phyloP scores from a whole-genome alignment of 306 rosid species.

The Lathyrus oleraceus region DNA sequence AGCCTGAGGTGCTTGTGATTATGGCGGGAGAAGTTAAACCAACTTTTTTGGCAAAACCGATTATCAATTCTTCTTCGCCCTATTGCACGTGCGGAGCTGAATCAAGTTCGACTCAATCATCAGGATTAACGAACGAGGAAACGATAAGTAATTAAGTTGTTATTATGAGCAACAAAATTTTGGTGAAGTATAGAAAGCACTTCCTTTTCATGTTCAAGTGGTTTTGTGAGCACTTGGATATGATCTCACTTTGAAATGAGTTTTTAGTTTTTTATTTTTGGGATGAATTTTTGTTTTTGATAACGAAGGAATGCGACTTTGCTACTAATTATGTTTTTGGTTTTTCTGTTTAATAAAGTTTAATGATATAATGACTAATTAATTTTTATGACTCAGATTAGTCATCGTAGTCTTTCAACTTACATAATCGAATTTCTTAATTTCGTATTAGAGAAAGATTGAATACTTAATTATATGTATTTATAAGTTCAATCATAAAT shows the following conservation, averaged over 20 bases:
- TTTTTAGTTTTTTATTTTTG: background rate
- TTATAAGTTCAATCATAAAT: background rate
- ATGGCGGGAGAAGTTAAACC: slow-evolving; percentile 51
- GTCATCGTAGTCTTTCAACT: background rate
- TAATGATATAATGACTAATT: background rate
- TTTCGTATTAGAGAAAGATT: no score
- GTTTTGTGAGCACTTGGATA: slow-evolving; percentile 47
- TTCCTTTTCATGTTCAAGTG: slow-evolving; percentile 36
- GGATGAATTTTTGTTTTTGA: slow-evolving; percentile 16
- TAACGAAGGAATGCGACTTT: slow-evolving; percentile 21
- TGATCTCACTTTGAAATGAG: slow-evolving; percentile 34
- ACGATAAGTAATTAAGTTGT: slow-evolving; percentile 5
- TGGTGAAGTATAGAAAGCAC: background rate
- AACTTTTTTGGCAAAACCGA: slow-evolving; percentile 47
- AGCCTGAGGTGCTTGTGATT: slow-evolving; percentile 43
- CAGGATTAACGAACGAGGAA: slow-evolving; percentile 14
- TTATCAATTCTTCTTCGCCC: slow-evolving; percentile 6
- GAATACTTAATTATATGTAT: no score
- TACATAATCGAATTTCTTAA: no score
- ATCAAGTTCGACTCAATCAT: slow-evolving; percentile 7
- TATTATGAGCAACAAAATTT: slow-evolving; percentile 24
- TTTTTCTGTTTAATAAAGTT: background rate
- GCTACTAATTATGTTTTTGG: background rate
- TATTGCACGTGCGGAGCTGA: slow-evolving; percentile 39
- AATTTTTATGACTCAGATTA: background rate